Base-by-base conservation (phyloP, 2,329 filamentous ascomycete genomes). In the Fusarium illudens region DNA sequence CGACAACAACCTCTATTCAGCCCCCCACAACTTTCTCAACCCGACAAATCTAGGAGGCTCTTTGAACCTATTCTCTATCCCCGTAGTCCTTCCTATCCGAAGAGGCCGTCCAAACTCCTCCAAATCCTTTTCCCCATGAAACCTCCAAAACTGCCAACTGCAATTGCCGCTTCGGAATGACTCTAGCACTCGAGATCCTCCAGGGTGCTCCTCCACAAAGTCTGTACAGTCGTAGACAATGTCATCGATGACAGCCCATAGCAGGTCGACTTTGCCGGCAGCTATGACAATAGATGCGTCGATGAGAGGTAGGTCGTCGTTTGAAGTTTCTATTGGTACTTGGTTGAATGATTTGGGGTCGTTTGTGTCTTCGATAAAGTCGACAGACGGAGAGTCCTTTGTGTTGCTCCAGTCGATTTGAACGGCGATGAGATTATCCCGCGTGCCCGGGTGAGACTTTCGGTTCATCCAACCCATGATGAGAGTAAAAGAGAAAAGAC, bases 141-240 rank as follows among this genome's bases (percentile, higher is more conserved):
- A 65, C 20, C 63, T 52, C 55, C 55, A 65, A 17, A 65, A 65
- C 13, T 65, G 55, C 63, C 55, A 65, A 3, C 42, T 59, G 15
- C 55, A 65, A 25, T 65, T 53, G 6, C 37, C 50, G 13, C 46
- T 39, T 44, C 34, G 6, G 12, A 63, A 60, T 0, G 50, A 27
- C 13, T 53, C 12, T 6, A 63, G 19, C 7, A 60, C 36, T 15
- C 37, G 25, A 25, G 44, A 17, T 19, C 44, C 44, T 29, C 44
- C 25, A 3, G 17, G 44, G 6, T 48, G 44, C n/a, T 48, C n/a
- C 3, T 15, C 9, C 15, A 29, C 27, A 48, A 48, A 48, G 2
- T 15, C 25, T 19, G 15, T 29, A 25, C n/a, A 48, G 44, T 48
- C 25, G 9, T 48, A 29, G 6, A 29, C 25, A 48, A 48, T 48